These are phyloP conservation scores for Diplodia intermedia DNA, from an alignment of 2,329 filamentous ascomycete genomes.

Conservation along the genomic window DNA sequence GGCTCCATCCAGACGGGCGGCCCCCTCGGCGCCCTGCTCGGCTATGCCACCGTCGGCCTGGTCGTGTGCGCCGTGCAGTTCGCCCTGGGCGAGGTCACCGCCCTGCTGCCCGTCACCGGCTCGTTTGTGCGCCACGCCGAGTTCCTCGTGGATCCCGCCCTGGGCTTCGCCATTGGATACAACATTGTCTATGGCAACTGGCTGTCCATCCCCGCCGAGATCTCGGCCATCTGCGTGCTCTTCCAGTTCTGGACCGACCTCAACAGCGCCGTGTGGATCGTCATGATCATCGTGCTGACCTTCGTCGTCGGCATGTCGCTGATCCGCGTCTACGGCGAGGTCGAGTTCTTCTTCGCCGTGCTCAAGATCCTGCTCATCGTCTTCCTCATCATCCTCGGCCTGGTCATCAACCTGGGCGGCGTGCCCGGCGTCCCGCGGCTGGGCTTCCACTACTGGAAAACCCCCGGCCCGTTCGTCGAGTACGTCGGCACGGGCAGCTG, in stretches of 20 bases:
- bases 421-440: constrained; percentile 52
- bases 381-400: constrained; percentile 55
- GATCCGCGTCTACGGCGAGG: constrained; percentile 50
- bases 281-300: constrained; percentile 44
- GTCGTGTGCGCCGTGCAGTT: constrained; percentile 60
- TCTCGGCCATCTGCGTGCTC: constrained; percentile 42
- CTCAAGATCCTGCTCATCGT: constrained; percentile 57
- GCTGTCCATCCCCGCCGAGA: constrained; percentile 44
- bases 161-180: constrained; percentile 45
- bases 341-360: constrained; percentile 55
- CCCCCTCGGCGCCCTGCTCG: constrained; percentile 60
- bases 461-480: constrained; percentile 66
- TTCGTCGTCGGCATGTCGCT: constrained; percentile 44
- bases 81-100: constrained; percentile 59
- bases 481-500: constrained; percentile 62
- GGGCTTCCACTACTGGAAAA: constrained; percentile 56
- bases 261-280: constrained; percentile 46
- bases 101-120: constrained; percentile 60
- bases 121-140: constrained; percentile 59
- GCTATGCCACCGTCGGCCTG: constrained; percentile 59
- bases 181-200: constrained; percentile 40
- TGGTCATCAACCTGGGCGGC: constrained; percentile 55
- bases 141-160: constrained; percentile 58
- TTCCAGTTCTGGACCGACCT: constrained; percentile 43
- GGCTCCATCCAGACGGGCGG: constrained; percentile 60